Percentiles rank a stretch among this genome's conserved stretches.
phyloP scores from a whole-genome alignment of 2,329 filamentous ascomycete genomes.

The Myotisia sp. region DNA sequence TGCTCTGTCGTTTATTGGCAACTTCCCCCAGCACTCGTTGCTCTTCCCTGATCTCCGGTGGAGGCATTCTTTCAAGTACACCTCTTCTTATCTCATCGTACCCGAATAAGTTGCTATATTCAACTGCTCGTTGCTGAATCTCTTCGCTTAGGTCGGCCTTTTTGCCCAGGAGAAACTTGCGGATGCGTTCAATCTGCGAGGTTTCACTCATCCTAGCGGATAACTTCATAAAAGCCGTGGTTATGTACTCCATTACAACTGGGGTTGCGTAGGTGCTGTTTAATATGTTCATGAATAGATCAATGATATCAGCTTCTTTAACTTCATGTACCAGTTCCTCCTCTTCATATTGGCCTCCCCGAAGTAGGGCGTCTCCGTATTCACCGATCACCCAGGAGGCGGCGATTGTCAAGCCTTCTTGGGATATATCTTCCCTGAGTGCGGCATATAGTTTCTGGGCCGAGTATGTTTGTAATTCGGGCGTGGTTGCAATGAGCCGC shows the following conservation, averaged over 20 bases:
- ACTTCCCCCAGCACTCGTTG: constrained; percentile 79
- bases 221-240: constrained; percentile 87
- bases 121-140: constrained; percentile 87
- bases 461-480: constrained; percentile 89
- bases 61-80: constrained; percentile 93
- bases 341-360: constrained; percentile 82
- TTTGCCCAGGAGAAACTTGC: constrained; percentile 60
- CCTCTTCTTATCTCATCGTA: constrained; percentile 77
- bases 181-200: constrained; percentile 73
- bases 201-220: constrained; percentile 74
- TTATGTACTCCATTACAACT: constrained; percentile 85
- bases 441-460: constrained; percentile 87
- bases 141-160: constrained; percentile 86
- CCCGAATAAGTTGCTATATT: constrained; percentile 88
- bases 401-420: constrained; percentile 85
- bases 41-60: constrained; percentile 91
- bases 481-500: constrained; percentile 82
- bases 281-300: constrained; percentile 81
- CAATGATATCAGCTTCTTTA: constrained; percentile 77
- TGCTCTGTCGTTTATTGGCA: constrained; percentile 48
- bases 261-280: constrained; percentile 91
- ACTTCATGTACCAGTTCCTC: constrained; percentile 75
- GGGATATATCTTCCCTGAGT: constrained; percentile 90
- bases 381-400: constrained; percentile 97
- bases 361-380: constrained; percentile 80